These are phyloP conservation scores for Coniochaeta prunicola DNA, from an alignment of 2,329 filamentous ascomycete species.

Conservation along the genomic window DNA sequence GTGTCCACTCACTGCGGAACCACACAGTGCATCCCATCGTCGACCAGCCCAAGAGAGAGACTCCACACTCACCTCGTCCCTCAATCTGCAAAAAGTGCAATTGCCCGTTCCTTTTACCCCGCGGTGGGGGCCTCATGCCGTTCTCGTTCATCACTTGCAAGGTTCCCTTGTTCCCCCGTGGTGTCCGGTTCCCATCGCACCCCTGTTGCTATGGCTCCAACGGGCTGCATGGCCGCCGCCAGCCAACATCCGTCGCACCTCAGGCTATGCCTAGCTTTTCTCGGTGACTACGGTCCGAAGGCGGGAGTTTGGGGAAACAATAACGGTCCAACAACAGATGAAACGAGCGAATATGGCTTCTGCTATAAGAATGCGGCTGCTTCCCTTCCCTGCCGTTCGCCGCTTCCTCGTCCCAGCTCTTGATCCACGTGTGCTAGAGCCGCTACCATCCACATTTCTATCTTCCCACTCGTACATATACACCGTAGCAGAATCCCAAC, in stretches of 20 bases:
- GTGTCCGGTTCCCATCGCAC: background rate
- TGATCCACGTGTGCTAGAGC: background rate
- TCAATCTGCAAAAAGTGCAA: background rate
- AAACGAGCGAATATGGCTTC: conserved; percentile 14
- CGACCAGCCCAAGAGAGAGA: background rate
- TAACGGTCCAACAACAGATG: conserved; percentile 13
- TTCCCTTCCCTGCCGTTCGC: conserved; percentile 1
- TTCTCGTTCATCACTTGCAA: background rate
- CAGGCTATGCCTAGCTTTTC: conserved; percentile 25
- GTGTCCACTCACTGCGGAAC: conserved; percentile 1
- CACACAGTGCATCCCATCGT: background rate
- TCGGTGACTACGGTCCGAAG: conserved; percentile 48
- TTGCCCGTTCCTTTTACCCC: conserved; percentile 2
- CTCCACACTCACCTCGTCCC: background rate
- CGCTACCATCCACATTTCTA: background rate
- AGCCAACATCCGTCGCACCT: conserved; percentile 6
- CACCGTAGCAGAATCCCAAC: background rate
- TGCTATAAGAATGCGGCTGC: conserved; percentile 8
- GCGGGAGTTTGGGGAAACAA: conserved; percentile 29
- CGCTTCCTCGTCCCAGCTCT: background rate
- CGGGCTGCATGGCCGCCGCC: conserved; percentile 2
- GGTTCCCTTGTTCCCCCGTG: background rate
- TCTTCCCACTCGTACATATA: background rate
- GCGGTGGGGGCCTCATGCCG: background rate
- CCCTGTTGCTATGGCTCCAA: conserved; percentile 2